Base-by-base conservation (phyloP, 2,329 filamentous ascomycete genomes). In the Tolypocladium inflatum region DNA sequence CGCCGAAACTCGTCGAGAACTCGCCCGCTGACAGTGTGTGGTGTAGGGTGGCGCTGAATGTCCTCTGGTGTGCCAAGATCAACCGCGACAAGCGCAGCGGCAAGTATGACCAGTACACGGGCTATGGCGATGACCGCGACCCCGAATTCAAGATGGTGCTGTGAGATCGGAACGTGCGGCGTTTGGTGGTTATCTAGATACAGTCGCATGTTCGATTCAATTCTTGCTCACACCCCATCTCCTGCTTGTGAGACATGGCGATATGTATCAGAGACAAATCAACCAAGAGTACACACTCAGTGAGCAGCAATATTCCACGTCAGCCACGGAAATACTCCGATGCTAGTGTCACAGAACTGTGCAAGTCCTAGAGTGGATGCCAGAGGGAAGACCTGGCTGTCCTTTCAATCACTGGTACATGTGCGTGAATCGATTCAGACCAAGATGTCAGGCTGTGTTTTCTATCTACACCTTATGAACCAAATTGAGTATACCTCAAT, bases 41-140 rank as follows among this genome's bases (percentile, higher is more conserved):
- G 13, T 13, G 13, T n/a, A 86, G 83, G 58, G 77, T 87, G 23
- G 68, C 85, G 0, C 68, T 75, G 50, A 88, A 87, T 63, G 80
- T 88, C 2, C 64, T 84, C 0, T 85, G 84, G 71, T 87, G 84
- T 63, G 73, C 71, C 61, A 88, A 86, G 70, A 76, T 87, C 33
- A 88, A 88, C 65, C 74, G 72, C 9, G 84, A 87, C 65, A 88
- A 88, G 72, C 73, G 68, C 15, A 72, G 64, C 5, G 85, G 85
- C 1, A 85, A 83, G 65, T 83, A 86, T 63, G 79, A 79, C 55
- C 66, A 80, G 61, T 87, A 78, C 63, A 71, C 71, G 43, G 84
- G 81, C 0, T 80, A 69, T 60, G 81, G 80, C 0, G 85, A 88
- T 65, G 86, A 88, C 63, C 74, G 85, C 30, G 83, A 88, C 61